phyloP scores from a whole-genome alignment of 2,329 filamentous ascomycete genomes.

The Phyllachora maydis region DNA sequence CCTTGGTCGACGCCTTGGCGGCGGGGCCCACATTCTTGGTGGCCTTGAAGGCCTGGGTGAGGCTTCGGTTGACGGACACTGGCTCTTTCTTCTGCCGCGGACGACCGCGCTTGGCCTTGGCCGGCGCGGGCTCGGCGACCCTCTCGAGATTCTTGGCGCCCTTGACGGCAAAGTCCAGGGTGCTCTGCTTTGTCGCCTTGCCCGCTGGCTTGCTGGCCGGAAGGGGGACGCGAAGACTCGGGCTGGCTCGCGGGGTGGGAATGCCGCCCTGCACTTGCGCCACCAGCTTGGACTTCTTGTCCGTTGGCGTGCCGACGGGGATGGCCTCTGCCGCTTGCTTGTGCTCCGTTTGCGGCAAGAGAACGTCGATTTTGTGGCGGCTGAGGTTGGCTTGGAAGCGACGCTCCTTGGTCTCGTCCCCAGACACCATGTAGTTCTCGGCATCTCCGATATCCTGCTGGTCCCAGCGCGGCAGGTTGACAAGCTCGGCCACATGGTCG shows the following conservation, averaged over 20 bases:
- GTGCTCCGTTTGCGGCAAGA: too few relatives aligned
- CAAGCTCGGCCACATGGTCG: slow-evolving; percentile 65
- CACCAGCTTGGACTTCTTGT: slow-evolving; percentile 16
- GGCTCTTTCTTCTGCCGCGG: slow-evolving; percentile 12
- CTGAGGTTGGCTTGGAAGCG: slow-evolving; percentile 14
- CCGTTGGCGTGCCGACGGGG: slow-evolving; percentile 6
- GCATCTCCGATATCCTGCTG: slow-evolving; percentile 26
- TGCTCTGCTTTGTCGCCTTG: slow-evolving; percentile 25
- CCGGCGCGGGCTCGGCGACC: slow-evolving; percentile 1
- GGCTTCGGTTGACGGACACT: slow-evolving; percentile 11
- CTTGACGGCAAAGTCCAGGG: slow-evolving; percentile 19
- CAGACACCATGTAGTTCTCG: slow-evolving; percentile 20
- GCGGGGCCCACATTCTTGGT: slow-evolving; percentile 16
- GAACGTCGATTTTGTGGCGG: slow-evolving; percentile 18
- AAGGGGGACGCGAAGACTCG: slow-evolving; percentile 19
- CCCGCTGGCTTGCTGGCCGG: slow-evolving; percentile 14
- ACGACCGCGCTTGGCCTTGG: slow-evolving; percentile 11
- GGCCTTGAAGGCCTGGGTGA: slow-evolving; percentile 21
- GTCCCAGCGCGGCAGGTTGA: slow-evolving; percentile 39
- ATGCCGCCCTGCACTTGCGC: slow-evolving; percentile 27
- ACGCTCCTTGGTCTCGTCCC: slow-evolving; percentile 20
- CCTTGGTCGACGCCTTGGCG: slow-evolving; percentile 7
- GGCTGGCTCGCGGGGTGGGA: slow-evolving; percentile 35
- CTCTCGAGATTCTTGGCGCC: slow-evolving; percentile 9
- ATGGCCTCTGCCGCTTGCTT: slow-evolving; percentile 8